These are phyloP conservation scores for Aspergillus phoenicis DNA, from an alignment of 2,329 filamentous ascomycete species.

Conservation along the genomic window DNA sequence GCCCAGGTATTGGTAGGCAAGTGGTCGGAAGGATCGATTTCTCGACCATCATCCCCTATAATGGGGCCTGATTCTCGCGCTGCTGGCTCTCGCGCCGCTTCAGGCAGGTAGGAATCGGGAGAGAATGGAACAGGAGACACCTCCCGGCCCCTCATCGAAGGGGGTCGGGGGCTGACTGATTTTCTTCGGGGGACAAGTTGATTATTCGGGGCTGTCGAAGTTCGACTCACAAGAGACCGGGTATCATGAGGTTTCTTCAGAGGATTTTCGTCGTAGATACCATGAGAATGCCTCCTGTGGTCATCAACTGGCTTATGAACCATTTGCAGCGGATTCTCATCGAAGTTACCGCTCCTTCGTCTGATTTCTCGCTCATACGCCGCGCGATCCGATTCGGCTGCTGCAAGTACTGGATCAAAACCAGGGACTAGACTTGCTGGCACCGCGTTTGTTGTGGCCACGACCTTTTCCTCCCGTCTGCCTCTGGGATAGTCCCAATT, in stretches of 20 bases:
- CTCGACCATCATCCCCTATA: constrained; percentile 64
- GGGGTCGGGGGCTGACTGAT: constrained; percentile 61
- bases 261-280: too few relatives aligned
- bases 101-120: constrained; percentile 61
- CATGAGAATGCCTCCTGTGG: constrained; percentile 10
- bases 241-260: background rate
- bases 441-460: too few relatives aligned
- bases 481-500: too few relatives aligned
- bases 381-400: constrained; percentile 33
- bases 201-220: constrained; percentile 35
- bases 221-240: constrained; percentile 22
- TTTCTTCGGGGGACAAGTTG: constrained; percentile 55
- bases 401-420: constrained; percentile 37
- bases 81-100: constrained; percentile 45
- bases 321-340: constrained; percentile 32
- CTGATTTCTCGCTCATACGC: constrained; percentile 31
- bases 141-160: constrained; percentile 40
- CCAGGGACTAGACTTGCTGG: constrained; percentile 22
- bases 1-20: constrained; percentile 67
- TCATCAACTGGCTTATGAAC: constrained; percentile 32
- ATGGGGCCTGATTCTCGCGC: constrained; percentile 57
- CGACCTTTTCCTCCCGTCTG: too few relatives aligned
- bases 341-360: constrained; percentile 30
- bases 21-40: constrained; percentile 68
- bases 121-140: constrained; percentile 57